These are phyloP conservation scores for Taphrina wiesneri DNA, from an alignment of 1,139 yeast genomes.

Conservation along the genomic window DNA sequence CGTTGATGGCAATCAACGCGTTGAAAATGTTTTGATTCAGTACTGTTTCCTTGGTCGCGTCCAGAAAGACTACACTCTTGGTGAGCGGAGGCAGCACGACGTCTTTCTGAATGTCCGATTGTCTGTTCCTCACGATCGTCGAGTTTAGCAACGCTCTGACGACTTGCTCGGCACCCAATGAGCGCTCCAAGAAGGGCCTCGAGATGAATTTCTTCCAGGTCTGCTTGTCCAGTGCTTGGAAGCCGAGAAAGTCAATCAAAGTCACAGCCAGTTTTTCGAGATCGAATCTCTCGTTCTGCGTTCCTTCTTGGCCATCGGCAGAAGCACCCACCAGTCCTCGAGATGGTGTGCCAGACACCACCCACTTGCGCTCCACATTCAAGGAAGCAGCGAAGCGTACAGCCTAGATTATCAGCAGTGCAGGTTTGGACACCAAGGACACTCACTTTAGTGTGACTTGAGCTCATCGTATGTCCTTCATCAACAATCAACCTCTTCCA, in stretches of 20 bases:
- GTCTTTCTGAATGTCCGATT: conserved; percentile 56
- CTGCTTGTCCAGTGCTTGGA: conserved; percentile 60
- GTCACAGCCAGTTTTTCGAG: conserved; percentile 57
- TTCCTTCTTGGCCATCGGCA: conserved; percentile 29
- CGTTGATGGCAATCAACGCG: conserved; percentile 69
- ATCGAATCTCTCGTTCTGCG: conserved; percentile 41
- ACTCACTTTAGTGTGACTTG: conserved; percentile 50
- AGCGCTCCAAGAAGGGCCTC: conserved; percentile 52
- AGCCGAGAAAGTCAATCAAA: conserved; percentile 56
- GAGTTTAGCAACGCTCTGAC: conserved; percentile 51
- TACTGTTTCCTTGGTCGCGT: conserved; percentile 63
- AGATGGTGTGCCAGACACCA: conserved; percentile 74
- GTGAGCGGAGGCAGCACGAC: conserved; percentile 60
- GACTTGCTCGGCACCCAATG: conserved; percentile 50
- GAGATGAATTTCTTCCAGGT: conserved; percentile 55
- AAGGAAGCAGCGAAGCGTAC: conserved; percentile 55
- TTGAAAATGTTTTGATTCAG: conserved; percentile 63
- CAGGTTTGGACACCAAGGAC: background rate
- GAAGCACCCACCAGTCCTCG: conserved; percentile 58
- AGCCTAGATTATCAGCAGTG: conserved; percentile 40
- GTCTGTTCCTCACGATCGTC: conserved; percentile 59
- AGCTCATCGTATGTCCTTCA: conserved; percentile 67
- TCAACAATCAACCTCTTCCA: conserved; percentile 75
- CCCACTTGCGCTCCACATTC: conserved; percentile 65
- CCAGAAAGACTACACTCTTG: conserved; percentile 58